phyloP scores from a whole-genome alignment of 2,329 filamentous ascomycete species.

The Talaromyces piceae region DNA sequence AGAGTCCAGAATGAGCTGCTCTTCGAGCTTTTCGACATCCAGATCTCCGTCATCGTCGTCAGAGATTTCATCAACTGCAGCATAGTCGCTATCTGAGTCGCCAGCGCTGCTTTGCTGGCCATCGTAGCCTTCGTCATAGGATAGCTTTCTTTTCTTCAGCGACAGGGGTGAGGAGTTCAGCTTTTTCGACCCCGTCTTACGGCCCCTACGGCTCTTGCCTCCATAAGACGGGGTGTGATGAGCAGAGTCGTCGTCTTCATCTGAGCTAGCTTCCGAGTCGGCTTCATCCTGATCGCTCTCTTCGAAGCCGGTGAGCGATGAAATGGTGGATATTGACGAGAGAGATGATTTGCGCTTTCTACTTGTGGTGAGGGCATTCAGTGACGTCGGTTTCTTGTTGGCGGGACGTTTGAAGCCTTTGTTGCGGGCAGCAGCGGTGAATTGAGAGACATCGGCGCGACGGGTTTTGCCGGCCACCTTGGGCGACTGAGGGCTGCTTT shows the following conservation, averaged over 20 bases:
- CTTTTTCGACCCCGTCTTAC: conserved; percentile 37
- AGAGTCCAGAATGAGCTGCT: conserved; percentile 58
- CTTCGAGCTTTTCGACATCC: conserved; percentile 69
- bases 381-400: conserved; percentile 20
- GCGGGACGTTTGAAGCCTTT: conserved; percentile 17
- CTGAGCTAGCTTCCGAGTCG: conserved; percentile 33
- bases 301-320: conserved; percentile 28
- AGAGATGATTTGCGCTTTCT: conserved; percentile 29
- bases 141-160: conserved; percentile 28
- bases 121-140: conserved; percentile 27
- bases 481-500: conserved; percentile 18
- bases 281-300: conserved; percentile 31
- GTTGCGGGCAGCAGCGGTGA: conserved; percentile 15
- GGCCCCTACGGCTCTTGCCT: conserved; percentile 22
- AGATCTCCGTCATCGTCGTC: conserved; percentile 72
- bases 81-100: conserved; percentile 54
- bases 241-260: conserved; percentile 39
- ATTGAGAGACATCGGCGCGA: conserved; percentile 17
- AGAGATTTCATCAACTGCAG: conserved; percentile 69
- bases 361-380: conserved; percentile 17
- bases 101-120: conserved; percentile 23
- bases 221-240: conserved; percentile 37
- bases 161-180: conserved; percentile 15
- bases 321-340: conserved; percentile 31
- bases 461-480: conserved; percentile 21